A percentile compares a stretch with the other conserved stretches of the same genome.
These are phyloP conservation scores for Cyclaneusma minus DNA, from an alignment of 2,329 filamentous ascomycete species.

Conservation along the genomic window DNA sequence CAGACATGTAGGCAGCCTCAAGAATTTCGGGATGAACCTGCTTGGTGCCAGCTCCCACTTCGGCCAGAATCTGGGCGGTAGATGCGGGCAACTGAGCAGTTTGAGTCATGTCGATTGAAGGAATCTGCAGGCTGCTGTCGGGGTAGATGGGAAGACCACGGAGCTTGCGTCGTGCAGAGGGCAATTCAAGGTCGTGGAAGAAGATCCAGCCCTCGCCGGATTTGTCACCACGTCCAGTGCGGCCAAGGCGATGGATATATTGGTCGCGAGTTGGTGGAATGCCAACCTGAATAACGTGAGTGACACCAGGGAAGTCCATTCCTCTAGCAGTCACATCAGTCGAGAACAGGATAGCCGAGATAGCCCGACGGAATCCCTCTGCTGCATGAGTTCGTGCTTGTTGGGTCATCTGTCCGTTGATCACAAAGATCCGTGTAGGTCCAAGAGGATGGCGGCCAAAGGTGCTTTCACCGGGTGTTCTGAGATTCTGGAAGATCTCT, in stretches of 20 bases:
- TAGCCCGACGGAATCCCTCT: conserved; percentile 50
- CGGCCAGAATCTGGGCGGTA: conserved; percentile 12
- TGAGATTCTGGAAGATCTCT: conserved; percentile 28
- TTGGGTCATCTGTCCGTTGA: conserved; percentile 72
- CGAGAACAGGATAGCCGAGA: conserved; percentile 53
- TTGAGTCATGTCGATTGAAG: conserved; percentile 17
- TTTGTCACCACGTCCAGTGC: conserved; percentile 62
- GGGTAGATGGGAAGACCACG: conserved; percentile 14
- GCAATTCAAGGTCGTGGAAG: conserved; percentile 9
- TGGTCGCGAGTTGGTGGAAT: conserved; percentile 47
- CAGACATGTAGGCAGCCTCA: conserved; percentile 12
- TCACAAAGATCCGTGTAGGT: conserved; percentile 23
- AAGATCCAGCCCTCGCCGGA: conserved; percentile 42
- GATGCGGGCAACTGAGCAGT: conserved; percentile 17
- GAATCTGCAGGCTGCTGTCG: conserved; percentile 11
- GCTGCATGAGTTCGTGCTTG: conserved; percentile 50
- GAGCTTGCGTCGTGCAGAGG: conserved; percentile 10
- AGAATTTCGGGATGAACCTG: conserved; percentile 12
- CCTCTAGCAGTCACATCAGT: conserved; percentile 71
- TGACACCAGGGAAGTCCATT: conserved; percentile 71
- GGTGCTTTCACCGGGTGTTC: conserved; percentile 4
- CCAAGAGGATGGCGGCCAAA: conserved; percentile 13
- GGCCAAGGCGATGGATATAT: conserved; percentile 64
- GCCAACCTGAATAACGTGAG: conserved; percentile 62
- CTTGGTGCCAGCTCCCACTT: conserved; percentile 15